These are phyloP conservation scores for Stromatinia cepivora DNA, from an alignment of 2,329 filamentous ascomycete genomes.

Conservation along the genomic window DNA sequence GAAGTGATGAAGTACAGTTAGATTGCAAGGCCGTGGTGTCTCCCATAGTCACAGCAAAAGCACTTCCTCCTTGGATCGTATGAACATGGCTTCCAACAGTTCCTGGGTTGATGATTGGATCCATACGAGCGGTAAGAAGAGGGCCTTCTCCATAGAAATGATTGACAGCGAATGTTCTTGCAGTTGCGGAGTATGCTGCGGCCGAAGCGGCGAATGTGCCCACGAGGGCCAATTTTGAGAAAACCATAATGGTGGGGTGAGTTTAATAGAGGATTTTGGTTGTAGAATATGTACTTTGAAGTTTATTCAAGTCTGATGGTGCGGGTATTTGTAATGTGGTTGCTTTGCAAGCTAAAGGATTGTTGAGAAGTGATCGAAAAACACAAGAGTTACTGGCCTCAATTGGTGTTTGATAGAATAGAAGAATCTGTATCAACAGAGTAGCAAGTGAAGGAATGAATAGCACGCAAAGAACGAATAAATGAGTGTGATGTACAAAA, in stretches of 20 bases:
- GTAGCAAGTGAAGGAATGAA: slow-evolving; percentile 31
- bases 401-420: slow-evolving; percentile 25
- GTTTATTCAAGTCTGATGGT: background rate
- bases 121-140: slow-evolving; percentile 65
- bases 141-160: slow-evolving; percentile 67
- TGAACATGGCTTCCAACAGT: slow-evolving; percentile 66
- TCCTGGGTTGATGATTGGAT: slow-evolving; percentile 71
- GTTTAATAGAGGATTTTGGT: background rate
- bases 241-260: slow-evolving; percentile 33
- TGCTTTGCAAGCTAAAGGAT: slow-evolving; percentile 35
- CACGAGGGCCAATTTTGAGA: slow-evolving; percentile 30
- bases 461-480: slow-evolving; percentile 13
- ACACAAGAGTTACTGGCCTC: slow-evolving; percentile 38
- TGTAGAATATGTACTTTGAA: slow-evolving; percentile 15
- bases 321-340: background rate
- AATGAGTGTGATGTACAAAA: slow-evolving; percentile 20
- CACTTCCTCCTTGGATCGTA: slow-evolving; percentile 66
- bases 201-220: slow-evolving; percentile 31
- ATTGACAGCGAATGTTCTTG: slow-evolving; percentile 65
- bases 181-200: slow-evolving; percentile 31
- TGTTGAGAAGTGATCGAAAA: slow-evolving; percentile 24
- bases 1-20: slow-evolving; percentile 77
- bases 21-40: slow-evolving; percentile 58
- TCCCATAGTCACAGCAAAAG: slow-evolving; percentile 54
- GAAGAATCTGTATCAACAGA: slow-evolving; percentile 24